Percentiles rank a stretch among this genome's conserved stretches.
Evolutionary conservation across 179 eudicot genomes (phyloP).

Genomic region (Silene coronaria): DNA sequence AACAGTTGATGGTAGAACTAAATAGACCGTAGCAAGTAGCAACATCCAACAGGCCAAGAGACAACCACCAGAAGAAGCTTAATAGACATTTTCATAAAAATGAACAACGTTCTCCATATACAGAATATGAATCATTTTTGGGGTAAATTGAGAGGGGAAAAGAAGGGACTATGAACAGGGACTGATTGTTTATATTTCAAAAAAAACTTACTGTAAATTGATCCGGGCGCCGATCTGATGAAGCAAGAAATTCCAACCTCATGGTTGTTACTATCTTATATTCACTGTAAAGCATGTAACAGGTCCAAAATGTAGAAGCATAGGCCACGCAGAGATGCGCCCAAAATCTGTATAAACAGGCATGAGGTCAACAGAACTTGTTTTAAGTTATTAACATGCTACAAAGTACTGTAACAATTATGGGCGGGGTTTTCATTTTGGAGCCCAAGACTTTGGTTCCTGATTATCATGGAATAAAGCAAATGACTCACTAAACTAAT

Average conservation of each 20-base stretch:
- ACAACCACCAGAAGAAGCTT: background rate
- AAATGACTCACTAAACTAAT: background rate
- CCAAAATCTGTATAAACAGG: conserved; percentile 49
- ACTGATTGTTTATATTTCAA: background rate
- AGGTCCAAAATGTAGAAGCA: conserved; percentile 75
- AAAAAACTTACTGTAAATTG: conserved; percentile 79
- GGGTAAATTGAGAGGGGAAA: background rate
- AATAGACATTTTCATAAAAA: background rate
- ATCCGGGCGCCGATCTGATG: conserved; percentile 71
- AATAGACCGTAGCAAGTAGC: background rate
- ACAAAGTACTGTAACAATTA: background rate
- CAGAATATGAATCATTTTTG: background rate
- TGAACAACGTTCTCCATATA: background rate
- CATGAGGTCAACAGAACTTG: background rate
- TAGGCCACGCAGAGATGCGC: conserved; percentile 76
- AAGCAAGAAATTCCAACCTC: conserved; percentile 71
- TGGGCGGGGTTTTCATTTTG: too few species aligned
- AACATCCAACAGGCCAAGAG: background rate
- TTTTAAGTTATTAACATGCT: background rate
- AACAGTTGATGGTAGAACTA: too few species aligned
- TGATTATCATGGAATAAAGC: background rate
- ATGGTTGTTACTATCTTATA: conserved; percentile 53
- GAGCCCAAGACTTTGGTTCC: too few species aligned
- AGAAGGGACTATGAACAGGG: background rate
- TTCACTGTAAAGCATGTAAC: conserved; percentile 63